Base-by-base conservation (phyloP, 345 rosid species). In the Zanthoxylum bungeanum region DNA sequence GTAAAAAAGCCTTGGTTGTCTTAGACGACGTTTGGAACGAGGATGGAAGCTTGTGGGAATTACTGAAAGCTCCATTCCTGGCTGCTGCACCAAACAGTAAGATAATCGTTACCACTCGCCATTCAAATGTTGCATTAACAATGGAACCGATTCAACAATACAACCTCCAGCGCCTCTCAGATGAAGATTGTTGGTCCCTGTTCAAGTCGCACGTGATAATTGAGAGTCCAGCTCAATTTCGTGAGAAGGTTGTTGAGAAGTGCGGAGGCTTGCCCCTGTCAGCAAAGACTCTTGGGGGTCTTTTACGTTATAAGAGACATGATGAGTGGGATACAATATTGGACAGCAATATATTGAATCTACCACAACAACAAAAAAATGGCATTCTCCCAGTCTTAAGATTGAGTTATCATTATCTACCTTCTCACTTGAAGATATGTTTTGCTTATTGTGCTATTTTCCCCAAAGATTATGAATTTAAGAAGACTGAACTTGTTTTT, bases 251-350 rank as follows among this genome's bases (percentile, higher is more conserved):
- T 3, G 66, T 57, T 31, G 51, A 12, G 7, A 76, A 51, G 52
- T 70, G 79, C 19, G n/a, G 37, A 22, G 78, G 78, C 17, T 64
- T 75, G 62, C 74, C 78, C 0, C 70, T 75, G 70, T 74, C 74
- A n/a, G 70, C 70, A 40, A 75, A n/a, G 65, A 12, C 64, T 42
- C 73, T 75, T 62, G 78, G 74, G 34, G 69, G 74, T 27, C 47
- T 75, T 16, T 25, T 69, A 25, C 78, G 68, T 14, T 60, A 33
- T 25, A 60, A 59, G 25, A 31, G 33, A n/a, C 51, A 11, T 12
- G 27, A 60, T 17, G 42, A 5, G 5, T 57, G 37, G 24, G 71
- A 63, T 17, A 47, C 47, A 25, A 30, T 71, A 5, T 34, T 71
- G 58, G 21, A 60, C 24, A 60, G 74, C 4, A 71, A 33, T 34